These are phyloP conservation scores for Arabidopsis arenosa DNA, from an alignment of 345 rosid genomes.

Conservation along the genomic window DNA sequence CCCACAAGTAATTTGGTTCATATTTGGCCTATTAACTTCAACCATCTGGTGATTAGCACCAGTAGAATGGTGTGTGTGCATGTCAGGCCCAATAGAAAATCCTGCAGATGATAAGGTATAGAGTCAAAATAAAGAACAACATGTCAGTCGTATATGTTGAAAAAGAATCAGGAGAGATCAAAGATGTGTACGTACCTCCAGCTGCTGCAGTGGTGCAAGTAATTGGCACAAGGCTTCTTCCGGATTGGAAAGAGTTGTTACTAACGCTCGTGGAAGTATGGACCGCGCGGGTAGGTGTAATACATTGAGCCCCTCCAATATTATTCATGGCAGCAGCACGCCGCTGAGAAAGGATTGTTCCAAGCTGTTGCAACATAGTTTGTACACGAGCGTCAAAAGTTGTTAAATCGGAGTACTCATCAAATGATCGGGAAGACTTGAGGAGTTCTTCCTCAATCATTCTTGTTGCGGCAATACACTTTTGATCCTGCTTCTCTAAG, in stretches of 20 bases:
- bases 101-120: neutral
- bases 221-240: neutral
- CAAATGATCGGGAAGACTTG: too few species aligned
- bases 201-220: neutral
- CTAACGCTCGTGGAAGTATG: neutral
- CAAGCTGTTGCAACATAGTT: too few species aligned
- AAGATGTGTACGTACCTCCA: neutral
- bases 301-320: neutral
- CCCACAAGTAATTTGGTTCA: conserved; percentile 60
- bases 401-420: neutral
- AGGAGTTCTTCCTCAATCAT: too few species aligned
- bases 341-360: neutral
- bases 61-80: conserved; percentile 53
- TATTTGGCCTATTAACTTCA: conserved; percentile 56
- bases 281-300: neutral
- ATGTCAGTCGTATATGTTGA: too few species aligned
- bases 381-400: too few species aligned
- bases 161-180: neutral
- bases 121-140: neutral
- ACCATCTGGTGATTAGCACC: conserved; percentile 67
- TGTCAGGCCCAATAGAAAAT: conserved; percentile 54
- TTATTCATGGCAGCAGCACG: neutral
- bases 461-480: too few species aligned
- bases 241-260: neutral
- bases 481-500: too few species aligned